Evolutionary conservation across 2,329 filamentous ascomycete species (phyloP), one percentile per base, ranked within the genome.

Genomic region (Calonectria hawksworthii): DNA sequence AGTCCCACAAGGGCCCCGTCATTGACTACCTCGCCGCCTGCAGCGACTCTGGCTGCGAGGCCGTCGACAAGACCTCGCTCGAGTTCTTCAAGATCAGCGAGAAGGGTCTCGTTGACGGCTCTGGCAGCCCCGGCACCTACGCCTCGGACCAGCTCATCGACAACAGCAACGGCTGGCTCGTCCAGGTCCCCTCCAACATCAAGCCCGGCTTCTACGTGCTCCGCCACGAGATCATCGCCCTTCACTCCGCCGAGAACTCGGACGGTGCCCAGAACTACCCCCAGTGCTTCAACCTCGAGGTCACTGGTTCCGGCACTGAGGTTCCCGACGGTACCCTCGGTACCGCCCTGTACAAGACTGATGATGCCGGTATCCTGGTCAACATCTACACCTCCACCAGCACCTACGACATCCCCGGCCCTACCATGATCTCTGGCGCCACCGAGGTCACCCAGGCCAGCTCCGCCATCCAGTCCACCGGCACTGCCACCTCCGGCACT

Each of bases 1-100:
- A 83, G 28, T 83, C 80, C 13, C 88, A 89, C 83, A 79, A 84
- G 73, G 86, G 89, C 1, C 92, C 92, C 30, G 89, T 94, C 81
- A 87, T 94, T 76, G 89, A 89, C 83, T 94, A 93, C 87, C 86
- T 94, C 47, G 92, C 93, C 75, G 87, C 88, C 80, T 92, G 91
- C 86, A 80, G 80, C 47, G 85, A 87, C 70, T 88, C 87, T 44
- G 88, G 92, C 82, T 93, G 90, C 83, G 86, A 88, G 68, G 82
- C 84, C 1, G 90, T 90, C 73, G 88, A 90, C 84, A 90, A 91
- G 85, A 84, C 84, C 9, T 82, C 84, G 13, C 87, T 93, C 68
- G 84, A 90, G 79, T 93, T 90, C 85, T 91, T 93, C 89, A 94
- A 94, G 89, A 93, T 94, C 75, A 88, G 89, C 66, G 88, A 89